A percentile compares a stretch with the other conserved stretches of the same genome.
Conservation (phyloP, 805 yeast species). For the Debaryomyces castellii region DNA sequence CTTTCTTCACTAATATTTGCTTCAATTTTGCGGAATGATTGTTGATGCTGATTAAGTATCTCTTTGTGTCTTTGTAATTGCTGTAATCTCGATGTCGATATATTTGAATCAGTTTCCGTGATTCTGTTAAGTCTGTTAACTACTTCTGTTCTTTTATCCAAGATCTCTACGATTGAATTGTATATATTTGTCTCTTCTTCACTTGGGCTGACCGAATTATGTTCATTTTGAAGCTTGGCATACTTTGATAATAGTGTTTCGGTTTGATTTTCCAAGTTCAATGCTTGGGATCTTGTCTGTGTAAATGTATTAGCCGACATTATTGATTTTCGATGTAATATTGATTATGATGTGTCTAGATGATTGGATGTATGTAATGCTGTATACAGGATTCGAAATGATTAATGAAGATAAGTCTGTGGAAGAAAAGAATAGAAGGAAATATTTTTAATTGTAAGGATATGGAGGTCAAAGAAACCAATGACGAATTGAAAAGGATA, state of each 20-base stretch:
- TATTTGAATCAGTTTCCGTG: constrained; percentile 53
- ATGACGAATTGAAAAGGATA: neutral
- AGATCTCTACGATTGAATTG: constrained; percentile 21
- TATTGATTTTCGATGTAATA: neutral
- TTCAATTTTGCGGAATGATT: constrained; percentile 59
- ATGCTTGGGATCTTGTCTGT: constrained; percentile 66
- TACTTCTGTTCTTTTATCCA: constrained; percentile 48
- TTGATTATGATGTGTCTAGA: neutral
- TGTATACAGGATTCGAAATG: neutral
- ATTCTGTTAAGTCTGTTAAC: constrained; percentile 52
- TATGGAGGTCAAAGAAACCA: neutral
- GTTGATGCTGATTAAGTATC: constrained; percentile 65
- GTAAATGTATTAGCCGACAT: constrained; percentile 53
- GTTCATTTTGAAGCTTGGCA: constrained; percentile 27
- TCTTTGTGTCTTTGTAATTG: constrained; percentile 85
- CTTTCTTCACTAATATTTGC: constrained; percentile 68
- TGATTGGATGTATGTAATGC: neutral
- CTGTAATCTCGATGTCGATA: constrained; percentile 72
- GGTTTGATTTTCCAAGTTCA: constrained; percentile 71
- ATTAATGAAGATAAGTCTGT: neutral
- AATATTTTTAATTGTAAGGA: neutral
- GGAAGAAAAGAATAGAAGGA: neutral
- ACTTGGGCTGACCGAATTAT: constrained; percentile 17
- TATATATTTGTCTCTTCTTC: constrained; percentile 24
- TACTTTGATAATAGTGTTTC: constrained; percentile 50